Base-by-base conservation (phyloP, 1,139 yeast species). In the Hyphopichia pseudoburtonii region DNA sequence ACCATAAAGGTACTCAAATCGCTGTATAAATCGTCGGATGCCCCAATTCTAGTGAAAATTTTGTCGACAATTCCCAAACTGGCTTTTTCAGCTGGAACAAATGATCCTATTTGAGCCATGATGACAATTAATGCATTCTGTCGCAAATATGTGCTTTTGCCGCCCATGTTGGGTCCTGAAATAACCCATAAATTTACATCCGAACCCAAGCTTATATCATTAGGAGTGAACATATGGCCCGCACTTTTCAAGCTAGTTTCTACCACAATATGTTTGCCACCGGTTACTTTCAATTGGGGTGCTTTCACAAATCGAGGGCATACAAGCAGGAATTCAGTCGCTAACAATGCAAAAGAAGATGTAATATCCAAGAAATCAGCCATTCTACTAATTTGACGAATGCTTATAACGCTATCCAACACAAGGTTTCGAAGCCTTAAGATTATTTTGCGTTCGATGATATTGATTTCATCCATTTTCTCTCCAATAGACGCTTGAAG, bases 131-230 rank as follows among this genome's bases (percentile, higher is more conserved):
- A 62, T 0, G 97, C 97, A 53, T 84, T 86, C 48, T 90, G 97
- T 33, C 97, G 73, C 35, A 92, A 63, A 51, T 79, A 92, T 0
- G 97, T 90, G 31, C 96, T 86, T 53, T 92, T 92, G 0, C 98
- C 98, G 3, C 97, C 97, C 97, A 92, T 92, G 54, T 92, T 92
- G 1, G 97, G 97, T 0, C 98, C 98, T 0, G 96, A 82, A 4
- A 92, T 80, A 7, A 92, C 72, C 90, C 95, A 86, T 16, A 65
- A 34, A 15, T 49, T 52, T 3, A 55, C 54, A 2, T 61, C 52
- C 4, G 54, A 44, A 0, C 62, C 56, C 2, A 68, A 46, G 8
- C 80, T 52, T 1, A 61, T 47, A 51, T 82, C 80, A 55, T 92
- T 92, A 0, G 84, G 67, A 1, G 76, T 76, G 53, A 89, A 92